Evolutionary conservation across 2,329 filamentous ascomycete genomes (phyloP).

Genomic region (Chaetomium strumarium): DNA sequence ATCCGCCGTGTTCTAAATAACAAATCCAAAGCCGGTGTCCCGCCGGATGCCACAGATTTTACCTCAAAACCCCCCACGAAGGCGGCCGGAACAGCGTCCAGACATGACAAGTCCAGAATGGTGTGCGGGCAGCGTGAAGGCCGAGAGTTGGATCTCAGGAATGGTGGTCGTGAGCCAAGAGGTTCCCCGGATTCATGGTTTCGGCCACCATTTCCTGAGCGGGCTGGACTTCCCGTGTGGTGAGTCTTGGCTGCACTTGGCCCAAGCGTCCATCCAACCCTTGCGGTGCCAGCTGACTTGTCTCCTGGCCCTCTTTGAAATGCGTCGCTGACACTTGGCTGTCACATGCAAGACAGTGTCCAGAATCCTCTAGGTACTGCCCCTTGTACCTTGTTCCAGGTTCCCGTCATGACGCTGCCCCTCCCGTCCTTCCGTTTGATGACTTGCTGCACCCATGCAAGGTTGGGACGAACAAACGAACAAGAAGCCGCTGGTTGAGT

Average conservation of each 20-base stretch:
- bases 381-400: neutral
- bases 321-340: neutral
- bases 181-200: constrained; percentile 12
- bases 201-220: constrained; percentile 15
- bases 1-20: neutral
- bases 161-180: neutral
- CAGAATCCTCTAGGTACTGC: neutral
- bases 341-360: constrained; percentile 13
- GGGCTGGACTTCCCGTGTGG: constrained; percentile 2
- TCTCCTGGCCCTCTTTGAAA: neutral
- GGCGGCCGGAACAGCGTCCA: neutral
- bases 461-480: too few species aligned
- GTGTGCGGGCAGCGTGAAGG: neutral
- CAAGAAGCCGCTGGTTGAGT: too few species aligned
- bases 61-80: too few species aligned
- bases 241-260: constrained; percentile 7
- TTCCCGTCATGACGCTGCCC: neutral
- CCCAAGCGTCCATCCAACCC: neutral
- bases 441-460: too few species aligned
- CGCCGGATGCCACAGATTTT: too few species aligned
- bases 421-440: neutral
- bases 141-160: neutral
- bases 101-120: neutral
- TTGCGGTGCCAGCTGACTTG: constrained; percentile 1
- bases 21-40: too few species aligned